Conservation (phyloP, 371 early-diverging fungal species). For the Sporodiniella umbellata region DNA sequence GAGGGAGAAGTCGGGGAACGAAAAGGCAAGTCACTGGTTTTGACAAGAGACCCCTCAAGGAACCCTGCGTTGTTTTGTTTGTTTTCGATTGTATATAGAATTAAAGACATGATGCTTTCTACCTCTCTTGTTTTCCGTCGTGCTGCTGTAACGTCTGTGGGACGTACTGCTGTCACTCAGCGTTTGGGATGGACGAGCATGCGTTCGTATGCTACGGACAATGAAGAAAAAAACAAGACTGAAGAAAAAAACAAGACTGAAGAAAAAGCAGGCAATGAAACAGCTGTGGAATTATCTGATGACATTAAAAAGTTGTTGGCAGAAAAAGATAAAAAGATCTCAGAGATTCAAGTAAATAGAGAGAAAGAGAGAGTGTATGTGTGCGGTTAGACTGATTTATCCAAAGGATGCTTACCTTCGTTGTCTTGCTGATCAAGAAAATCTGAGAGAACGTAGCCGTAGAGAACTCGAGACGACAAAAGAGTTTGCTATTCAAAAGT, state of each 20-base stretch:
- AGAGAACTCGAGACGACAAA: constrained; percentile 81
- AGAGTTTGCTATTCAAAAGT: constrained; percentile 90
- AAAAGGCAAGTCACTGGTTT: background rate
- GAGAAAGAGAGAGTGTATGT: background rate
- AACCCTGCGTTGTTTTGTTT: constrained; percentile 5
- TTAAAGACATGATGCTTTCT: no score
- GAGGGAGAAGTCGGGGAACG: background rate
- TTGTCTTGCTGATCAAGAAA: constrained; percentile 94
- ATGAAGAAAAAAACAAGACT: constrained; percentile 10
- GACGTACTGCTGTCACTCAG: constrained; percentile 4
- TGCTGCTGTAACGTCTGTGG: constrained; percentile 19
- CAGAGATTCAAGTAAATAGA: constrained; percentile 69
- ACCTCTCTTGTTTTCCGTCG: constrained; percentile 12
- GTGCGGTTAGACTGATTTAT: background rate
- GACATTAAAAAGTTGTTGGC: constrained; percentile 46
- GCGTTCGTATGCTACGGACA: constrained; percentile 36
- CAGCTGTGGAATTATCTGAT: constrained; percentile 18
- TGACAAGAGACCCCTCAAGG: constrained; percentile 1
- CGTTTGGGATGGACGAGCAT: constrained; percentile 15
- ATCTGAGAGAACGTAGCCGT: constrained; percentile 86
- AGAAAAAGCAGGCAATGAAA: background rate
- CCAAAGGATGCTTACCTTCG: constrained; percentile 77
- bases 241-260: constrained; percentile 20
- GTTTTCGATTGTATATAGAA: background rate
- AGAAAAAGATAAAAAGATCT: constrained; percentile 78